Conservation (phyloP, 805 yeast species). For the Yamadazyma nakazawae region DNA sequence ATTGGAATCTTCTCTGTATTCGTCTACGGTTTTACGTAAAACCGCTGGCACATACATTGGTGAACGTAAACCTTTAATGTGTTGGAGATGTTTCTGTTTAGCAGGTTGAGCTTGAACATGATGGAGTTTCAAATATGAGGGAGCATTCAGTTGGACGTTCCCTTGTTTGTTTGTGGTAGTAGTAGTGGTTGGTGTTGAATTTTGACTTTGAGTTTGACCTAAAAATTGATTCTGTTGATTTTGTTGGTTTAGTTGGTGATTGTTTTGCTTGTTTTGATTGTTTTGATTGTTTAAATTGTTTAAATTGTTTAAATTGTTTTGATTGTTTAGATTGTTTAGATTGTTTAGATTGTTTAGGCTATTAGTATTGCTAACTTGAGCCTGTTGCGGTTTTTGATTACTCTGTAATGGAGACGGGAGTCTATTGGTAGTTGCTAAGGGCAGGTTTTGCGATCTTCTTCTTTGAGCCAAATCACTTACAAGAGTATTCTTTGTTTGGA, state of each 20-base stretch:
- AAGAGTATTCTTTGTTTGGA: constrained; percentile 8
- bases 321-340: background rate
- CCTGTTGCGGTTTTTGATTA: background rate
- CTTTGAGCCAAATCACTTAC: constrained; percentile 19
- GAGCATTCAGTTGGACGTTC: constrained; percentile 4
- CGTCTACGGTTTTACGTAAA: constrained; percentile 42
- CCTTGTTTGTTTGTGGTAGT: background rate
- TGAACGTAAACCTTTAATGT: constrained; percentile 74
- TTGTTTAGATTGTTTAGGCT: too few relatives aligned
- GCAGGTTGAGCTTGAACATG: constrained; percentile 2
- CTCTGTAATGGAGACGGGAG: constrained; percentile 5
- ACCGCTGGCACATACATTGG: constrained; percentile 93
- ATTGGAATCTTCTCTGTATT: constrained; percentile 5
- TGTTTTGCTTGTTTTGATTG: background rate
- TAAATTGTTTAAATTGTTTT: too few relatives aligned
- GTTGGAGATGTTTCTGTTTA: constrained; percentile 45
- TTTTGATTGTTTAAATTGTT: background rate
- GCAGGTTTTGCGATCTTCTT: constrained; percentile 12
- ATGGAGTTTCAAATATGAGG: background rate
- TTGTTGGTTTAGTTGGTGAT: background rate
- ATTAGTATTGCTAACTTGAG: background rate
- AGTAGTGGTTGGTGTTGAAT: background rate
- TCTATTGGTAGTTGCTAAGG: background rate
- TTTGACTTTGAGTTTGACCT: background rate
- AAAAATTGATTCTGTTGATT: background rate